Evolutionary conservation across 768 basidiomycete species (phyloP).

Genomic region (Rhodotorula paludigena): DNA sequence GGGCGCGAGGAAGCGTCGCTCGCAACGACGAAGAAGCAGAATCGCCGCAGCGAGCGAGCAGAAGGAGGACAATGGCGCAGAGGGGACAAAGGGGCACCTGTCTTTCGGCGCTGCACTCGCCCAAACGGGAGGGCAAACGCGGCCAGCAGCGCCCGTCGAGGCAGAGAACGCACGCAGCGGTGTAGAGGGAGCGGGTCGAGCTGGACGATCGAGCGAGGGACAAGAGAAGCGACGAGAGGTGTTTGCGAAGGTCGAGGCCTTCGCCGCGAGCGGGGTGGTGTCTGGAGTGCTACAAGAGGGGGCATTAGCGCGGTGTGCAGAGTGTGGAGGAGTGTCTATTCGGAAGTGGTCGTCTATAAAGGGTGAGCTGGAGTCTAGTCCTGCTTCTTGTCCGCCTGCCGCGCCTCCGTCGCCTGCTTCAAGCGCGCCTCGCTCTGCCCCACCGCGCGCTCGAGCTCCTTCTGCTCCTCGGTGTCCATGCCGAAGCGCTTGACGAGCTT

Average conservation of each 20-base stretch:
- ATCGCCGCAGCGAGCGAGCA: not conserved
- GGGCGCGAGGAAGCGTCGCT: not conserved
- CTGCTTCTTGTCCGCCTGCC: not conserved
- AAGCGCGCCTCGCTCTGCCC: conserved; percentile 46
- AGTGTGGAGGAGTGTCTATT: not conserved
- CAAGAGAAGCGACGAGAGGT: too few relatives aligned
- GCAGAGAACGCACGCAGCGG: too few relatives aligned
- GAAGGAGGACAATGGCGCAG: not conserved
- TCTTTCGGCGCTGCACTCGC: too few relatives aligned
- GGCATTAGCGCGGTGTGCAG: too few relatives aligned
- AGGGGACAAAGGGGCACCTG: not conserved
- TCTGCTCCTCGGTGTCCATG: conserved; percentile 43
- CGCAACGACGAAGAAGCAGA: too few relatives aligned
- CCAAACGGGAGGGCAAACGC: too few relatives aligned
- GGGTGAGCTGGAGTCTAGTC: not conserved
- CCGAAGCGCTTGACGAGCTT: conserved; percentile 42
- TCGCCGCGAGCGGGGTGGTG: too few relatives aligned
- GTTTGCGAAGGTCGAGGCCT: not conserved
- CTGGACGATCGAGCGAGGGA: too few relatives aligned
- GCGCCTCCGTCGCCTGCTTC: conserved; percentile 26
- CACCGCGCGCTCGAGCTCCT: conserved; percentile 47
- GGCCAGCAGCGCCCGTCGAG: too few relatives aligned
- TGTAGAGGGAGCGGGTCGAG: too few relatives aligned
- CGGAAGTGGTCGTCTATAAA: not conserved
- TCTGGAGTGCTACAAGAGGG: too few relatives aligned